Evolutionary conservation across 2,329 filamentous ascomycete genomes (phyloP), one percentile per base, ranked within the genome.

Genomic region (Cercospora berteroae): DNA sequence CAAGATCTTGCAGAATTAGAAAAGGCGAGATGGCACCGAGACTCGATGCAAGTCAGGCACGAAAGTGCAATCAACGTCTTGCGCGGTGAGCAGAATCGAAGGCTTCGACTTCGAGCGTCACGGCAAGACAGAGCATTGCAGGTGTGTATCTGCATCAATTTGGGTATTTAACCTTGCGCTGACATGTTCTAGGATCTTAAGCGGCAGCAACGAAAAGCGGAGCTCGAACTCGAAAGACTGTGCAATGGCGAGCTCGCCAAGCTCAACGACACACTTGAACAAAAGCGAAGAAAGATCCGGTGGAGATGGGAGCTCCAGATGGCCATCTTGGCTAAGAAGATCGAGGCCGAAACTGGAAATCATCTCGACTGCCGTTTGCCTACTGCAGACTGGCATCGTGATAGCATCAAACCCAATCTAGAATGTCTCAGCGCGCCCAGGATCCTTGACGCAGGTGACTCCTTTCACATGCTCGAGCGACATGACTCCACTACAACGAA

Each of bases 21-120:
- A 18, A 81, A 79, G 31, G 79, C 82, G 48, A 76, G 78, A 42
- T 63, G 76, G 39, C 65, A 75, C 4, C 77, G 81, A 44, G 75
- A 80, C 31, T 76, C 78, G 27, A 77, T 84, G 60, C 79, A 80
- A 6, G 73, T 72, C 9, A 80, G 79, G 70, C 82, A 84, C 58
- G 76, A 78, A 20, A 80, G 78, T 60, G 81, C 80, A 12, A 83
- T 83, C 71, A 83, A 82, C 57, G 81, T 84, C 6, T 70, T 83
- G 7, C 75, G 82, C 10, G 81, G 80, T 23, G 78, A 80, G 66
- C 82, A 84, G 72, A 78, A 79, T 50, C 73, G 80, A 33, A 76
- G 80, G 7, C 73, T 78, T 55, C 77, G 77, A 58, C 67, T 73
- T 7, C 78, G 79, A 20, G 61, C 75, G 5, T 74, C 79, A 59